These are phyloP conservation scores for Trichocladium uniseriatum DNA, from an alignment of 495 filamentous ascomycete genomes.

Conservation along the genomic window DNA sequence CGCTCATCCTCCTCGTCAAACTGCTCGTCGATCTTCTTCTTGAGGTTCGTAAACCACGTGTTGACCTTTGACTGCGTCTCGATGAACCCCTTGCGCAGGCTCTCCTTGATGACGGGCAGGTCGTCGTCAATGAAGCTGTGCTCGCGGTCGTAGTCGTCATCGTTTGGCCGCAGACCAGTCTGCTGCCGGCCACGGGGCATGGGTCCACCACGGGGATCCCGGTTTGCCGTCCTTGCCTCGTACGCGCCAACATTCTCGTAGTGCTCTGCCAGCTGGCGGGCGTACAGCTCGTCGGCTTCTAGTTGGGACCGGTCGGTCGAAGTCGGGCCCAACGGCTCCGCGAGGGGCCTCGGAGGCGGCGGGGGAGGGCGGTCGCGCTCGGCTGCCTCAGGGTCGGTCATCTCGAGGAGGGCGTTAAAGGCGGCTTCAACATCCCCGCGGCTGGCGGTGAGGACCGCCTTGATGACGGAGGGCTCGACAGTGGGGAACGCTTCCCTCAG, in stretches of 20 bases:
- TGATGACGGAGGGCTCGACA: constrained; percentile 74
- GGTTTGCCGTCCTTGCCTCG: constrained; percentile 40
- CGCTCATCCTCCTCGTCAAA: constrained; percentile 50
- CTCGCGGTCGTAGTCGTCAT: constrained; percentile 48
- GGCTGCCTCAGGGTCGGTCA: constrained; percentile 85
- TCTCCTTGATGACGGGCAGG: constrained; percentile 85
- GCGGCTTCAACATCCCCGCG: constrained; percentile 83
- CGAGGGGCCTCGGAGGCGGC: constrained; percentile 58
- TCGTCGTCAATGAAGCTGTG: constrained; percentile 95
- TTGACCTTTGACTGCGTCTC: constrained; percentile 93
- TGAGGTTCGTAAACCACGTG: constrained; percentile 79
- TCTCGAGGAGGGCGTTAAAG: constrained; percentile 89
- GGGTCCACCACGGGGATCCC: constrained; percentile 13
- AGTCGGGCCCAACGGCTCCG: constrained; percentile 30
- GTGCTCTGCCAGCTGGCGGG: constrained; percentile 85
- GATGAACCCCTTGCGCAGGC: constrained; percentile 86
- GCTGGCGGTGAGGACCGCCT: constrained; percentile 79
- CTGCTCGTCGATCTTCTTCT: constrained; percentile 84
- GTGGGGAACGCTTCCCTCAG: constrained; percentile 88
- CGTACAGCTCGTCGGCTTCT: constrained; percentile 86
- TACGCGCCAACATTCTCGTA: constrained; percentile 57
- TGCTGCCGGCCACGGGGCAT: constrained; percentile 35
- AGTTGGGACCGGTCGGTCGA: constrained; percentile 66
- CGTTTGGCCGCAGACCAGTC: constrained; percentile 36
- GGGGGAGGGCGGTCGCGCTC: constrained; percentile 55